These are phyloP conservation scores for Eucalyptus pumila DNA, from an alignment of 345 rosid species.

Conservation along the genomic window DNA sequence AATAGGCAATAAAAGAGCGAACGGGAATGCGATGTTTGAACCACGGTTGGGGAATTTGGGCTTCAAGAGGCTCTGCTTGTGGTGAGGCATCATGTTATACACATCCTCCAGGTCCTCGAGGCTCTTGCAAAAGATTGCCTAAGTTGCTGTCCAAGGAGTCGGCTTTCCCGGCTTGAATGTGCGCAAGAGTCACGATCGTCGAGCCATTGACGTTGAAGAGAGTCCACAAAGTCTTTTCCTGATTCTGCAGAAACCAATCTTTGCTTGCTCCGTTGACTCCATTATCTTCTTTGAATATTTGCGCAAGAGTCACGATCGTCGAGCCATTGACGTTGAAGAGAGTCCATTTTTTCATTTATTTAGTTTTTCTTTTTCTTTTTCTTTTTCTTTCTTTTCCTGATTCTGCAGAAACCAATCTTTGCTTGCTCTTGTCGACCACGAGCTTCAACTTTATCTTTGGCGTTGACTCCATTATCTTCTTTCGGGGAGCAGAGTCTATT, in stretches of 20 bases:
- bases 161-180: not conserved
- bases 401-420: conserved; percentile 7
- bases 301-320: too few species aligned
- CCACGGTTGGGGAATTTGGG: not conserved
- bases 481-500: not conserved
- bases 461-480: not conserved
- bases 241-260: conserved; percentile 11
- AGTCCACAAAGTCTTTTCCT: conserved; percentile 16
- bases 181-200: not conserved
- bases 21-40: not conserved
- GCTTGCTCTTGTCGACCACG: not conserved
- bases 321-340: too few species aligned
- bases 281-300: not conserved
- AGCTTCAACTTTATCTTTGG: not conserved
- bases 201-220: conserved; percentile 1
- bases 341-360: too few species aligned
- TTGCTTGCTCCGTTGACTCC: not conserved
- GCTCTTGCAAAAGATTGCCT: not conserved
- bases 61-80: not conserved
- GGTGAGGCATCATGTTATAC: not conserved
- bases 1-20: not conserved
- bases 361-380: too few species aligned
- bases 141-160: not conserved
- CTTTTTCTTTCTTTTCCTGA: conserved; percentile 13
- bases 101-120: not conserved